A percentile compares a stretch with the other conserved stretches of the same genome.
phyloP scores from a whole-genome alignment of 2,329 filamentous ascomycete species.

The Xenosphaeropsis pyriputrescens region DNA sequence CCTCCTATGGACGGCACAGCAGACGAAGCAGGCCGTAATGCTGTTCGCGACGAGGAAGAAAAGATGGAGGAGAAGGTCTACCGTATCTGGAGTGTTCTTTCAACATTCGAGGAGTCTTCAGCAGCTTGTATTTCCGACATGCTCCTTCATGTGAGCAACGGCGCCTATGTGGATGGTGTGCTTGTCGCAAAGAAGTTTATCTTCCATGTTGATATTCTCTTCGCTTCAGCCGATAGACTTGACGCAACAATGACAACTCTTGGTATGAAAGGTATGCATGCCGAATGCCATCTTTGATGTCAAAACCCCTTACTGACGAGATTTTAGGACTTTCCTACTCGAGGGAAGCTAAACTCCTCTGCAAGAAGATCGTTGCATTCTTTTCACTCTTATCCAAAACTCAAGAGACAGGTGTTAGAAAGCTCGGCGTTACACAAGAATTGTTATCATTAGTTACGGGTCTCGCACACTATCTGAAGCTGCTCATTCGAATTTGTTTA shows the following conservation, averaged over 20 bases:
- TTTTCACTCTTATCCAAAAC: constrained; percentile 91
- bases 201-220: constrained; percentile 85
- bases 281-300: constrained; percentile 6
- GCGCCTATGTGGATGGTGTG: constrained; percentile 88
- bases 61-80: constrained; percentile 96
- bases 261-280: constrained; percentile 60
- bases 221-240: constrained; percentile 74
- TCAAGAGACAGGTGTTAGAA: constrained; percentile 77
- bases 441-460: constrained; percentile 95
- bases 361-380: constrained; percentile 98
- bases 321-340: constrained; percentile 68
- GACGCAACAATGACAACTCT: constrained; percentile 56
- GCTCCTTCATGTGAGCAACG: constrained; percentile 96
- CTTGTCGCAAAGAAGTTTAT: constrained; percentile 94
- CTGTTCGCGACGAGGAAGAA: constrained; percentile 76
- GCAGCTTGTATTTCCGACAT: constrained; percentile 98
- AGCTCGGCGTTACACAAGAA: constrained; percentile 93
- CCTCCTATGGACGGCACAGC: constrained; percentile 32
- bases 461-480: constrained; percentile 91
- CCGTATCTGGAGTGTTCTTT: constrained; percentile 94
- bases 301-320: neutral
- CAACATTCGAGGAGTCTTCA: constrained; percentile 92
- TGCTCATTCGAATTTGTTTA: constrained; percentile 90
- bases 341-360: constrained; percentile 94
- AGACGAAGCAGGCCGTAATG: constrained; percentile 53